Evolutionary conservation across 306 rosid species (phyloP).

Genomic region (Corylus avellana): DNA sequence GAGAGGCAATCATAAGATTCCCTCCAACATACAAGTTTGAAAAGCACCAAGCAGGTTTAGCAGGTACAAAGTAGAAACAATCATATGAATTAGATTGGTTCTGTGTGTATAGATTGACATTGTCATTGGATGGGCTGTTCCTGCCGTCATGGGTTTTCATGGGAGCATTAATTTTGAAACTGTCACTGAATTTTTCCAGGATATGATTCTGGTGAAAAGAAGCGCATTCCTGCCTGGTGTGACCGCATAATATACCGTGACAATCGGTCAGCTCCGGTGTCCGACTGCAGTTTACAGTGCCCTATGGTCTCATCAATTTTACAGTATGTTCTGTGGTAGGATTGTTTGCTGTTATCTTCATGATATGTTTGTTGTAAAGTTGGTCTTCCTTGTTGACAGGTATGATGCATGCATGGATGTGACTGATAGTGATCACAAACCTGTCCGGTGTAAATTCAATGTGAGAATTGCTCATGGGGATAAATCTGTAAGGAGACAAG

Average conservation of each 20-base stretch:
- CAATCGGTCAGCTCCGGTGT: conserved; percentile 56
- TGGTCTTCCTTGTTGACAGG: conserved; percentile 48
- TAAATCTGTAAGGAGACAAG: conserved; percentile 84
- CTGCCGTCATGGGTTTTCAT: background rate
- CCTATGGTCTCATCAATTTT: conserved; percentile 85
- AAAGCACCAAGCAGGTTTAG: conserved; percentile 86
- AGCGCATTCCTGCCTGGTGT: conserved; percentile 99
- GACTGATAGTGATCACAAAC: conserved; percentile 98
- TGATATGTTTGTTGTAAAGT: conserved; percentile 18
- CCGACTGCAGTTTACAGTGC: conserved; percentile 76
- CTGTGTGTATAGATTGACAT: background rate
- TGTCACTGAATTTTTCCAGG: conserved; percentile 48
- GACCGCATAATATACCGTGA: conserved; percentile 97
- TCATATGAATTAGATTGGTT: background rate
- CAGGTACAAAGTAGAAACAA: conserved; percentile 51
- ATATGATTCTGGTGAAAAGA: conserved; percentile 97
- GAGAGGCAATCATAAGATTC: conserved; percentile 87
- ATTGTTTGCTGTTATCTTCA: conserved; percentile 17
- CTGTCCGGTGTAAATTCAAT: conserved; percentile 85
- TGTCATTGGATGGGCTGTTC: background rate
- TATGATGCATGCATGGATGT: conserved; percentile 99
- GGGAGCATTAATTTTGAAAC: conserved; percentile 4
- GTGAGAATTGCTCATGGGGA: conserved; percentile 77
- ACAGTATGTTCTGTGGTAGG: conserved; percentile 57
- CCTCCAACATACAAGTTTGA: conserved; percentile 99